Conservation (phyloP, 2,329 filamentous ascomycete genomes). For the Cercospora sp. region DNA sequence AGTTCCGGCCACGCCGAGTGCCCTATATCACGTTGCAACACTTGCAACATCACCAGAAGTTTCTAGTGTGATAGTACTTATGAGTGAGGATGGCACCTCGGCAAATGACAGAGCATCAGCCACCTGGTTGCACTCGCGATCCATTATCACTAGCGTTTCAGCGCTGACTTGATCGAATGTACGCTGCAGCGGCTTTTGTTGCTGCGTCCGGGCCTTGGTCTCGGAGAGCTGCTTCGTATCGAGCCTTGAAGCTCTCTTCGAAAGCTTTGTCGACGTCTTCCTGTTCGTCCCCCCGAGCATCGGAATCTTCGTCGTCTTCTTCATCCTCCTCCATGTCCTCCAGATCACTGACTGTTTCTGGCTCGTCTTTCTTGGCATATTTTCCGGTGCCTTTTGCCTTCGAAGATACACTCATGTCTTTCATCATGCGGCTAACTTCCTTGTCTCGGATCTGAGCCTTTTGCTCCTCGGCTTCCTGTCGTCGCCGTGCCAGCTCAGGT, state of each 20-base stretch:
- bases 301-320: slow-evolving; percentile 45
- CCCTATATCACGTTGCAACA: background rate
- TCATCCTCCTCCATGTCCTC: slow-evolving; percentile 58
- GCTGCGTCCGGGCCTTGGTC: slow-evolving; percentile 20
- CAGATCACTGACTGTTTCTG: slow-evolving; percentile 54
- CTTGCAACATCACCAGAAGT: background rate
- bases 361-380: slow-evolving; percentile 45
- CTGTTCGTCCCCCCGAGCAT: slow-evolving; percentile 53
- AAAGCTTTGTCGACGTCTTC: slow-evolving; percentile 61
- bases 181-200: slow-evolving; percentile 23
- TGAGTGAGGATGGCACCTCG: background rate
- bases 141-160: slow-evolving; percentile 12
- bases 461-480: slow-evolving; percentile 71
- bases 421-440: slow-evolving; percentile 91
- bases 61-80: background rate
- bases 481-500: slow-evolving; percentile 81
- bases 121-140: background rate
- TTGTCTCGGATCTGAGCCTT: slow-evolving; percentile 72
- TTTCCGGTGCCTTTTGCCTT: slow-evolving; percentile 40
- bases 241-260: slow-evolving; percentile 67
- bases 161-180: slow-evolving; percentile 30
- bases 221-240: slow-evolving; percentile 74
- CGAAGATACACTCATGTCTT: slow-evolving; percentile 72
- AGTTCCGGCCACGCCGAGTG: background rate
- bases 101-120: background rate